Evolutionary conservation across 768 basidiomycete genomes (phyloP), one percentile per base, ranked within the genome.

Genomic region (Leccinum pellstonianum): DNA sequence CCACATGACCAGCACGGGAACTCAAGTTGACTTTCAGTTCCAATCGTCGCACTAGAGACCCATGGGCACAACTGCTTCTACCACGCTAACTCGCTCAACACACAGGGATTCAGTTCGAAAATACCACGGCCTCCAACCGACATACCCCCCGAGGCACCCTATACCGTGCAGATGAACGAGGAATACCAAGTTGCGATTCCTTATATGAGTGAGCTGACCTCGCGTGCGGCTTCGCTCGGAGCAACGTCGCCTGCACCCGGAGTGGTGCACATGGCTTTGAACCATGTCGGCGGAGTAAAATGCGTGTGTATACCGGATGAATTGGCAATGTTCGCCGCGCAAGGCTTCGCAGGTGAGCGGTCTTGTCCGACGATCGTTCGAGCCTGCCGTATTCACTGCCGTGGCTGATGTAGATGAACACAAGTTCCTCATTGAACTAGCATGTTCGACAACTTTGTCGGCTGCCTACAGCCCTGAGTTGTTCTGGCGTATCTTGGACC

Each of bases 1-100:
- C 54, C 51, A 56, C 38, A 17, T 52, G 17, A 29, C 14, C 11
- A 11, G 60, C 31, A 52, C 27, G 48, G 31, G 52, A 56, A 54
- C 47, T 56, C 27, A 60, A 51, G 23, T 54, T 0, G 21, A 48
- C n/a, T n/a, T 51, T 49, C 61, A 82, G 90, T 91, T 11, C 85
- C 86, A 0, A 70, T 93, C 55, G 73, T 91, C 15, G 79, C 84
- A 3, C 67, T 91, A 10, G 90, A 88, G 72, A 91, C 90, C 1
- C 81, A 80, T 52, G 90, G 90, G 0, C 83, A 86, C 2, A 82
- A 88, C 66, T 90, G 86, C 67, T 90, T 91, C 73, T 86, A 88
- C 69, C 81, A 86, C 62, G 86, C 88, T 25, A 77, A 86, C 62
- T 78, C 82, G n/a, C 75, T 87, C 52, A 91, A 87, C 64, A 70